These are phyloP conservation scores for Asparagopsis taxiformis DNA, from an alignment of 31 red algal species.

Conservation along the genomic window DNA sequence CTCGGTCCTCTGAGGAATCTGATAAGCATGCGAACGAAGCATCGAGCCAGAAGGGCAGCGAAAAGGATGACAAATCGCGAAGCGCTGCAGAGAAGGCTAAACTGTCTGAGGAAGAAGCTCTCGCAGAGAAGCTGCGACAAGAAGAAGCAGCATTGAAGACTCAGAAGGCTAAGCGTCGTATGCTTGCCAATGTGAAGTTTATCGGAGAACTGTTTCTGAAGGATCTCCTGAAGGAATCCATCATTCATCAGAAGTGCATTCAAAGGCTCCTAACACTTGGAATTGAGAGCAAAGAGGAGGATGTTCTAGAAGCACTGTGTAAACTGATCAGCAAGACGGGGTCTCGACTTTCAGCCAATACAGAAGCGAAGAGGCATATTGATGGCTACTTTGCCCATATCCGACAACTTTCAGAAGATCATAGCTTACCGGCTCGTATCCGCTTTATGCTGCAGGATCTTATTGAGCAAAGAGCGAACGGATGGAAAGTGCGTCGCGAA, in stretches of 20 bases:
- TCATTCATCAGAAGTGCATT: conserved; percentile 86
- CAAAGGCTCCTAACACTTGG: conserved; percentile 56
- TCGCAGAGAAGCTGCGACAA: conserved; percentile 13
- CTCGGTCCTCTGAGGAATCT: no score
- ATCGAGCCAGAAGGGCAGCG: conserved; percentile 14
- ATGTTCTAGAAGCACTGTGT: conserved; percentile 90
- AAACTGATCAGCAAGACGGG: conserved; percentile 92
- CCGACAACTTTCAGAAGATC: conserved; percentile 26
- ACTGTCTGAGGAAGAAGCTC: conserved; percentile 10
- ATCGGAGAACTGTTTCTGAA: conserved; percentile 95
- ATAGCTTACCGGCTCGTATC: conserved; percentile 74
- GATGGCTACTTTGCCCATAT: conserved; percentile 61
- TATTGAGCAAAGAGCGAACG: conserved; percentile 78
- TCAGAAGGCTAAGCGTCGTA: conserved; percentile 79
- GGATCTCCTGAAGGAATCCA: conserved; percentile 73
- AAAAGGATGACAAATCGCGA: no score
- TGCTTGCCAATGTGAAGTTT: conserved; percentile 97
- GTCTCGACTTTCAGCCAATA: conserved; percentile 66
- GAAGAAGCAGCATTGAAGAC: conserved; percentile 39
- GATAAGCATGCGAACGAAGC: no score
- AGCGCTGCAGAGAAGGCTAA: conserved; percentile 8
- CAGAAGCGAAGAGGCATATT: conserved; percentile 23
- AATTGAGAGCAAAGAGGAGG: conserved; percentile 76
- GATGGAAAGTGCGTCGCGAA: conserved; percentile 86
- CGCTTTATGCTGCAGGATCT: conserved; percentile 98